Base-by-base conservation (phyloP, 441 rosid species). In the Pelargonium fulgidum region DNA sequence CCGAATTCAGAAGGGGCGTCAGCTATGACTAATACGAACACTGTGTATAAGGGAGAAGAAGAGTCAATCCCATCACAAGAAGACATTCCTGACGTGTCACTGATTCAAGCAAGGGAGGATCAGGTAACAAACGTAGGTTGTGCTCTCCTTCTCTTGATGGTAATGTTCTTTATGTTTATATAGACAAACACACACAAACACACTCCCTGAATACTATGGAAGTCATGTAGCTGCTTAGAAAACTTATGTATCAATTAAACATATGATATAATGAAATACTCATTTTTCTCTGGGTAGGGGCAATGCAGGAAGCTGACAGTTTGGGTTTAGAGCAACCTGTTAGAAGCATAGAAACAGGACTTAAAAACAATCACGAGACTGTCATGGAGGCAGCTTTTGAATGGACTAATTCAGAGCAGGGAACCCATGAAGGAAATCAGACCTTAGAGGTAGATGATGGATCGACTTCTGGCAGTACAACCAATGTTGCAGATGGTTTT, bases 261-360 rank as follows among this genome's bases (percentile, higher is more conserved):
- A 84, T 83, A 74, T 89, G 50, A 66, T 71, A 48, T 68, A 78
- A 85, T 86, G 77, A 79, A 81, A 70, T 85, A 88, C 91, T 89
- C 88, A 89, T 89, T 87, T 88, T 83, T 82, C 88, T 79, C 88
- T 90, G 85, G 96, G 86, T 86, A 86, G 99, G 98, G 91, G 82
- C 84, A 81, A 87, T 88, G 97, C 98, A 92, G 97, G 97, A 86
- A 77, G 85, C 85, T 78, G 77, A 84, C 84, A 85, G 81, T 82
- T 85, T 74, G 76, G 87, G 67, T 76, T 75, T 75, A 75, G 76
- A 78, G 68, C 87, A 87, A 68, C 67, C 65, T 76, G 73, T 74
- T 70, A 71, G 76, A 70, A 76, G 76, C 62, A 19, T 22, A 77
- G 79, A 76, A 67, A 50, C 65, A 64, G 81, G 76, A 75, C 74